Evolutionary conservation across 1,284 basidiomycete species (phyloP).

Genomic region (Hemileia vastatrix): DNA sequence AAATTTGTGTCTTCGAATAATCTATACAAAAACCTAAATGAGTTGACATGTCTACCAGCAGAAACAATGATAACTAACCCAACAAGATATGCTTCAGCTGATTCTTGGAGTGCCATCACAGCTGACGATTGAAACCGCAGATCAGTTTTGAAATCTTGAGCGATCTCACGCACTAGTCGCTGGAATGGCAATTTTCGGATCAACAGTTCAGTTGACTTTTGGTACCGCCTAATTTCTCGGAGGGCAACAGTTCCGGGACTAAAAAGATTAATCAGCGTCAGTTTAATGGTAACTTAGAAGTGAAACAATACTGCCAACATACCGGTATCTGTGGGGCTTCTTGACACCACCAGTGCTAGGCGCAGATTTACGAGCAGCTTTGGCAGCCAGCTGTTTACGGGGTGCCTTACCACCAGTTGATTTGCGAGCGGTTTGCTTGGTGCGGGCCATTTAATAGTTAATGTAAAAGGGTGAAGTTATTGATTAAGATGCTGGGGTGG

Average conservation of each 20-base stretch:
- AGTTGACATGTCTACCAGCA: conserved; percentile 9
- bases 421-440: conserved; percentile 58
- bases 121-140: conserved; percentile 65
- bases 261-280: conserved; percentile 34
- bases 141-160: conserved; percentile 50
- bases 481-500: neutral
- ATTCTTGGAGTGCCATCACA: conserved; percentile 65
- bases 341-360: conserved; percentile 53
- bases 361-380: conserved; percentile 50
- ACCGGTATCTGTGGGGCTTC: conserved; percentile 56
- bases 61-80: conserved; percentile 16
- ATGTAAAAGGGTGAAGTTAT: neutral
- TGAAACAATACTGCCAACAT: conserved; percentile 34
- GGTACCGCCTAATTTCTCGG: conserved; percentile 37
- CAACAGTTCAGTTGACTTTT: conserved; percentile 49
- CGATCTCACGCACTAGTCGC: conserved; percentile 38
- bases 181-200: conserved; percentile 49
- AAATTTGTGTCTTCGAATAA: conserved; percentile 51
- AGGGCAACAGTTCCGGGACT: conserved; percentile 40
- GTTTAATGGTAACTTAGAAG: too few species aligned
- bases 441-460: conserved; percentile 13
- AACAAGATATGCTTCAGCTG: conserved; percentile 57
- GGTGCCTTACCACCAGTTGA: conserved; percentile 55
- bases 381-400: conserved; percentile 52
- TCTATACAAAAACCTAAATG: conserved; percentile 11